Percentiles rank a stretch among this genome's conserved stretches.
Conservation (phyloP, 1,139 yeast genomes). For the Kazachstania sp. region DNA sequence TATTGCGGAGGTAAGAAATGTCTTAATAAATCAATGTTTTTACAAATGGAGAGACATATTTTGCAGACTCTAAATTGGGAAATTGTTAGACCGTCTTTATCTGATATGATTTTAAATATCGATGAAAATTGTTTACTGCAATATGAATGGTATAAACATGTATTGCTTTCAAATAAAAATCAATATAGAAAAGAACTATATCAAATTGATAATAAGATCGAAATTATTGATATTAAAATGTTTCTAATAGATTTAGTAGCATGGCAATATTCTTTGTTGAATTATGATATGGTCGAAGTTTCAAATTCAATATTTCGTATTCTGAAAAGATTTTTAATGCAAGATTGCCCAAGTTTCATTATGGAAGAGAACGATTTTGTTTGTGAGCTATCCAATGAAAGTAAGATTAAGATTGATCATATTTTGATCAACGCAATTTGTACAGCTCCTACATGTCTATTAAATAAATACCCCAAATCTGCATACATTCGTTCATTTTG, state of each 20-base stretch:
- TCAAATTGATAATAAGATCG: slow-evolving; percentile 23
- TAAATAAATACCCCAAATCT: slow-evolving; percentile 23
- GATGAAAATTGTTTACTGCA: slow-evolving; percentile 36
- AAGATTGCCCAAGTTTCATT: slow-evolving; percentile 26
- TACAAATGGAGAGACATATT: slow-evolving; percentile 48
- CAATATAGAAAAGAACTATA: slow-evolving; percentile 23
- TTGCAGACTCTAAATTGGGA: slow-evolving; percentile 55
- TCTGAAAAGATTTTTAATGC: slow-evolving; percentile 23
- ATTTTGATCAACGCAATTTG: slow-evolving; percentile 22
- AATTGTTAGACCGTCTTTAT: slow-evolving; percentile 48
- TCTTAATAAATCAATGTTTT: slow-evolving; percentile 51
- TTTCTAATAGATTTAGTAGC: slow-evolving; percentile 27
- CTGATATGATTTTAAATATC: slow-evolving; percentile 40
- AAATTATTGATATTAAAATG: slow-evolving; percentile 26
- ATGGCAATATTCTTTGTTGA: slow-evolving; percentile 28
- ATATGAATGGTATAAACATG: slow-evolving; percentile 30
- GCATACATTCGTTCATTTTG: slow-evolving; percentile 22
- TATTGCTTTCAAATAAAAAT: slow-evolving; percentile 5
- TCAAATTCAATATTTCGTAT: slow-evolving; percentile 24
- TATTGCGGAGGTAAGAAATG: slow-evolving; percentile 49
- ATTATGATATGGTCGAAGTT: slow-evolving; percentile 26
- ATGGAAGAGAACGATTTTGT: slow-evolving; percentile 20
- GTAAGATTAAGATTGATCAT: slow-evolving; percentile 18
- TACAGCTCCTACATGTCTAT: slow-evolving; percentile 21
- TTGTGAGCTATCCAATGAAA: not conserved